phyloP scores from a whole-genome alignment of 352 stramenopile genomes.

The Globisporangium megalacanthum region DNA sequence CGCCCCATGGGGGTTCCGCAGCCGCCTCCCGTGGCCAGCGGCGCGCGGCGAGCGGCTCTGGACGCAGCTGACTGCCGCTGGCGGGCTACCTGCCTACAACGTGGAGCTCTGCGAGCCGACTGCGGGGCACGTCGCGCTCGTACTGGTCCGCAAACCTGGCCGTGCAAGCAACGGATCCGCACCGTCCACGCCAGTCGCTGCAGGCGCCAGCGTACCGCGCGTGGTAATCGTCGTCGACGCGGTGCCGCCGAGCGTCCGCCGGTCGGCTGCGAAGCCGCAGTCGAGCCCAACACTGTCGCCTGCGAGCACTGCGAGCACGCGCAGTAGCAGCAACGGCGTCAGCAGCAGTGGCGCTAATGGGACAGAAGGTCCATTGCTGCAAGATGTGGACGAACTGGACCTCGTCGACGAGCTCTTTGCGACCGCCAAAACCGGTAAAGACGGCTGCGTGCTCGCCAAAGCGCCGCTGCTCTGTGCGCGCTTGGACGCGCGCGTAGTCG shows the following conservation, averaged over 20 bases:
- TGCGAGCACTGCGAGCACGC: constrained; percentile 24
- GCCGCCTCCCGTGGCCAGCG: constrained; percentile 9
- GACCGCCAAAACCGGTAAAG: constrained; percentile 40
- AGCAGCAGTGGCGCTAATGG: neutral
- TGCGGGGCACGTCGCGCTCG: constrained; percentile 15
- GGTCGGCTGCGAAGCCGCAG: constrained; percentile 8
- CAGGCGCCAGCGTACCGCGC: constrained; percentile 11
- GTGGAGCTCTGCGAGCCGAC: constrained; percentile 17
- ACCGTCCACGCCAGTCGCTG: neutral
- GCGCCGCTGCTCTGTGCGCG: constrained; percentile 61
- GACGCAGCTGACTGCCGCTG: constrained; percentile 4
- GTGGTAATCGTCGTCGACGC: constrained; percentile 78
- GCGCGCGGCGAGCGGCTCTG: constrained; percentile 12
- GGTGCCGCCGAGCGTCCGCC: constrained; percentile 29
- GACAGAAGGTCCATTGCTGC: constrained; percentile 6
- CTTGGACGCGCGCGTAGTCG: constrained; percentile 67
- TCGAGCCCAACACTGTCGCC: constrained; percentile 10
- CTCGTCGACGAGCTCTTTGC: constrained; percentile 71
- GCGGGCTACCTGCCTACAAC: constrained; percentile 12
- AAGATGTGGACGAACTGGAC: constrained; percentile 61
- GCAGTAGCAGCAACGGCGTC: constrained; percentile 5
- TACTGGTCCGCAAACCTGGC: constrained; percentile 9
- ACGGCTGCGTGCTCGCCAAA: constrained; percentile 58
- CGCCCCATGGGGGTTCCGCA: neutral
- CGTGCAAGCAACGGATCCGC: neutral